Base-by-base conservation (phyloP, 305 asterid species). In the Fraxinus albicans region DNA sequence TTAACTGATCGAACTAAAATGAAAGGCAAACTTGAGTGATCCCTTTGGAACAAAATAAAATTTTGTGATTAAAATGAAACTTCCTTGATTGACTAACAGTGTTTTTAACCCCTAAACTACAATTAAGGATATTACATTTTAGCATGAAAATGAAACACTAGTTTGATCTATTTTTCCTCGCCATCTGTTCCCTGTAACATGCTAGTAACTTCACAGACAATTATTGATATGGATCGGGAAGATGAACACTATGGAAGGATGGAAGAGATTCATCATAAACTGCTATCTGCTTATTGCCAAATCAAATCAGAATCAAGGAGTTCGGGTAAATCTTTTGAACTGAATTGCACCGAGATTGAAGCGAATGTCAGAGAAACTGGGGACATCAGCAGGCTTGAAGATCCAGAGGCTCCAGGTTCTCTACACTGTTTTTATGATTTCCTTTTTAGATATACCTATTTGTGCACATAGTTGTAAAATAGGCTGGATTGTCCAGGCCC, bases 191-290 rank as follows among this genome's bases (percentile, higher is more conserved):
- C 42, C 77, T 65, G 10, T 58, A 19, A 76, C 33, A 10, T 47
- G 70, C 55, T 73, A 67, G 76, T 53, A 9, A 86, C 81, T 76
- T 72, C 74, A 67, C 89, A 96, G 99, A 87, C 86, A 84, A 89
- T 91, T 21, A 90, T 96, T 35, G 98, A 95, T 84, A 94, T 94
- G 99, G 99, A 96, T 77, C 91, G 97, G 47, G 80, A 88, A 77
- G 98, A 93, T 81, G 97, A 91, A 86, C 91, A 86, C 15, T 81
- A 77, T 33, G 92, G 94, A 75, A 86, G 83, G 77, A 77, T 90
- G 92, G 93, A 86, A 21, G 97, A 92, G 85, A 94, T 91, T 76
- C 90, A 93, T 73, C 84, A 74, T 85, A 89, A 76, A 76, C 80
- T 94, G 90, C 87, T 84, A 27, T 79, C 88, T 36, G 88, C 92